A percentile compares a stretch with the other conserved stretches of the same genome.
These are phyloP conservation scores for Phytopythium cucurbitacearum DNA, from an alignment of 352 stramenopile genomes.

Conservation along the genomic window DNA sequence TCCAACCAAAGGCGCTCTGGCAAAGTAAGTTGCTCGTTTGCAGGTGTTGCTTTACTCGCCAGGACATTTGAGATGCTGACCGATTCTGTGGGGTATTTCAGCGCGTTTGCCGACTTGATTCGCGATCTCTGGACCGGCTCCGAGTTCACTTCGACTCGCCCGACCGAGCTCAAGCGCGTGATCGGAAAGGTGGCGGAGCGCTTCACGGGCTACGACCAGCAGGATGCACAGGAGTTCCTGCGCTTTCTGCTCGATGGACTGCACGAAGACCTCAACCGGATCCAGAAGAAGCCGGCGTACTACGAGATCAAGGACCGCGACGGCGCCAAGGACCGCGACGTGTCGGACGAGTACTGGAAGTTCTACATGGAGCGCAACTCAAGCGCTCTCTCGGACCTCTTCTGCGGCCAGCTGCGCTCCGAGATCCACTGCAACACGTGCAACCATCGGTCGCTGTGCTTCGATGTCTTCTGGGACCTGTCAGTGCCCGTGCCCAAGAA, in stretches of 20 bases:
- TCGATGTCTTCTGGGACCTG: conserved; percentile 86
- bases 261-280: conserved; percentile 83
- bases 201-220: conserved; percentile 85
- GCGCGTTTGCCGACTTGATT: conserved; percentile 71
- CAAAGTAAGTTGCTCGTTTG: conserved; percentile 13
- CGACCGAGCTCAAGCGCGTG: conserved; percentile 66
- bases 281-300: conserved; percentile 66
- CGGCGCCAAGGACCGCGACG: conserved; percentile 45
- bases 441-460: conserved; percentile 66
- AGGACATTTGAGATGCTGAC: background rate
- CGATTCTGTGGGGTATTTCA: conserved; percentile 2
- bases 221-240: conserved; percentile 90
- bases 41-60: too few relatives aligned
- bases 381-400: conserved; percentile 70
- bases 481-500: conserved; percentile 71
- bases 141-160: conserved; percentile 50
- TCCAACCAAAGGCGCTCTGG: conserved; percentile 55
- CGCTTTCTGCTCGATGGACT: conserved; percentile 83
- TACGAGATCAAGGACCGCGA: conserved; percentile 68
- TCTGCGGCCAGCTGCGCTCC: conserved; percentile 77
- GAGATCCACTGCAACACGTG: conserved; percentile 75
- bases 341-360: conserved; percentile 86
- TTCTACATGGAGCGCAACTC: conserved; percentile 68
- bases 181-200: conserved; percentile 65
- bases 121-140: conserved; percentile 56